A percentile compares a stretch with the other conserved stretches of the same genome.
Conservation (phyloP, 495 filamentous ascomycete species). For the Penicillium nucicola region DNA sequence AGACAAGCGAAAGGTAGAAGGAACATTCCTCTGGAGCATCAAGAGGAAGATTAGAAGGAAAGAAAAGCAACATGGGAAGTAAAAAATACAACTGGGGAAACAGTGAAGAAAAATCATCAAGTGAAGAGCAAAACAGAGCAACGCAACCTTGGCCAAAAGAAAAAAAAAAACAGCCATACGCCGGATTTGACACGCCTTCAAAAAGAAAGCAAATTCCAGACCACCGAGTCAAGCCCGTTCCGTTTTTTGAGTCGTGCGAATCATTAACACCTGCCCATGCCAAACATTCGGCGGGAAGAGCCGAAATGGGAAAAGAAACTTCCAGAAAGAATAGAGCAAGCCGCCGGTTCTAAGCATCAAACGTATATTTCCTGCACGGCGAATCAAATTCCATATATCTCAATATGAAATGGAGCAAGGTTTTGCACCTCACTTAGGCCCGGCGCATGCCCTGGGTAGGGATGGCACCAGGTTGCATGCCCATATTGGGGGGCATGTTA, state of each 20-base stretch:
- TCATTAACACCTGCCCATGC: constrained; percentile 48
- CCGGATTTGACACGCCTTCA: constrained; percentile 32
- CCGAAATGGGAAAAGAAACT: constrained; percentile 23
- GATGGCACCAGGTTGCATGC: constrained; percentile 40
- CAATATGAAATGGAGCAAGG: constrained; percentile 5
- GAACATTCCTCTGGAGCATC: constrained; percentile 16
- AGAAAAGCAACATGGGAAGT: constrained; percentile 1
- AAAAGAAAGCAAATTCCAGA: constrained; percentile 28
- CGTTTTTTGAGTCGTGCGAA: constrained; percentile 41
- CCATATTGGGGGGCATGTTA: constrained; percentile 36
- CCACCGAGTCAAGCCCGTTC: constrained; percentile 31
- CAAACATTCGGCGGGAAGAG: constrained; percentile 24
- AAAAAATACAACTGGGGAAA: constrained; percentile 19
- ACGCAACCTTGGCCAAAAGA: constrained; percentile 22
- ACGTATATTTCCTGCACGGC: constrained; percentile 5
- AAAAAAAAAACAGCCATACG: constrained; percentile 15
- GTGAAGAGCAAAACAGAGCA: constrained; percentile 20
- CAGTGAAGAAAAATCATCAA: constrained; percentile 19
- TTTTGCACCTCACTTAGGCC: constrained; percentile 8
- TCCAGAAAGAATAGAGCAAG: constrained; percentile 7
- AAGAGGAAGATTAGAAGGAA: constrained; percentile 15
- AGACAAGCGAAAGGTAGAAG: constrained; percentile 26
- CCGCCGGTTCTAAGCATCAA: constrained; percentile 22
- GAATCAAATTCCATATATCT: not conserved
- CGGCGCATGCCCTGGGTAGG: constrained; percentile 40